Base-by-base conservation (phyloP, 768 basidiomycete genomes). In the Podaxis sp. region DNA sequence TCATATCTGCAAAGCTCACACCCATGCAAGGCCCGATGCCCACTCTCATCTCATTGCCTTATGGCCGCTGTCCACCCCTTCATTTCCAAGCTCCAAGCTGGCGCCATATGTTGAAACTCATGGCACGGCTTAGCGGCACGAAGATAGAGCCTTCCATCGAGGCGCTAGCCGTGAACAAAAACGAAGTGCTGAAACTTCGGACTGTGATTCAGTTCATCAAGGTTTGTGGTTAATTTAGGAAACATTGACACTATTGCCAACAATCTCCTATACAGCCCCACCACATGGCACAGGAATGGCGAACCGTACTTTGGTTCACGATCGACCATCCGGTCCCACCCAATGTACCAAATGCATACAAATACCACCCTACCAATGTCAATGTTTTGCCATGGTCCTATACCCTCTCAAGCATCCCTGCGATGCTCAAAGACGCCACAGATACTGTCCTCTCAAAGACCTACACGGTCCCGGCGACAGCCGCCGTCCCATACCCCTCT, bases 151-250 rank as follows among this genome's bases (percentile, higher is more conserved):
- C 91, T 1, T 85, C 88, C 0, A 69, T 90, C 40, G 88, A 90
- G 66, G 86, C 89, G 1, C 73, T 89, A 65, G 83, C 85, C 1
- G 73, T 80, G 0, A 76, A 80, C 33, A 87, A 86, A 67, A 76
- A 75, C 1, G 82, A 83, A 4, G 15, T 50, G n/a, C 77, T 87
- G 55, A 82, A 80, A 63, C 74, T 94, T 50, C 86, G 92, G 46
- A 87, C 87, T 0, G 89, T 93, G 0, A 74, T 94, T 59, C 91
- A 93, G 68, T 91, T 93, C 67, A 80, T 91, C 55, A 90, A 86
- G 79, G 91, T 90, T 41, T 19, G 27, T 22, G 9, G 33, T 49
- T 33, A 33, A 9, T 47, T 29, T 2, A 15, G 12, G 40, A n/a
- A 17, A 22, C 27, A 25, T 50, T 24, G 43, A 19, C 12, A 15